Evolutionary conservation across 805 yeast genomes (phyloP).

Genomic region (Ogataea thermomethanolica): DNA sequence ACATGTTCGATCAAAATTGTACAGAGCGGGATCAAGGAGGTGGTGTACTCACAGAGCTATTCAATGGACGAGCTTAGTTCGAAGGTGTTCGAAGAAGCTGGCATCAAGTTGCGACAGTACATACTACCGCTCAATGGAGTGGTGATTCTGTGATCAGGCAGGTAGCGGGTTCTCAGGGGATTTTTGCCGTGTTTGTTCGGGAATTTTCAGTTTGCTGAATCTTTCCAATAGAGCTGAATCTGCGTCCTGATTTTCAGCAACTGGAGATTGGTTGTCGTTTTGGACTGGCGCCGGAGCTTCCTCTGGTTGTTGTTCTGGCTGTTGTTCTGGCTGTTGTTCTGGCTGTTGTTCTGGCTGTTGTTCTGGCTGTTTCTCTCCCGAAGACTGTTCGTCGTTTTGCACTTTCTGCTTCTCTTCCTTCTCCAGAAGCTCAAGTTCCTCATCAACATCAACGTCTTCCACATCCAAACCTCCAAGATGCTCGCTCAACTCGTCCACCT

Average conservation of each 20-base stretch:
- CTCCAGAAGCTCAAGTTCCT: conserved; percentile 18
- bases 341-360: conserved; percentile 8
- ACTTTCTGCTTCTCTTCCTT: conserved; percentile 5
- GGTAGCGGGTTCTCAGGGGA: background rate
- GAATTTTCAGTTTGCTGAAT: conserved; percentile 8
- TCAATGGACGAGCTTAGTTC: conserved; percentile 85
- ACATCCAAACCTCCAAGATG: conserved; percentile 10
- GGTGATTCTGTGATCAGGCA: conserved; percentile 10
- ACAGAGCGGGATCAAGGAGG: conserved; percentile 87
- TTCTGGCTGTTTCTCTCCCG: conserved; percentile 4
- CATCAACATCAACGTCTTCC: conserved; percentile 24
- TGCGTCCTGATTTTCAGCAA: background rate
- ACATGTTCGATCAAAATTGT: conserved; percentile 95
- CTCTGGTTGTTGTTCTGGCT: conserved; percentile 11
- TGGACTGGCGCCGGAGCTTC: background rate
- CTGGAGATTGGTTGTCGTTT: background rate
- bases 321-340: conserved; percentile 8
- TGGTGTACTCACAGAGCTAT: conserved; percentile 88
- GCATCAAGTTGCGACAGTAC: conserved; percentile 65
- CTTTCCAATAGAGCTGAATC: conserved; percentile 9
- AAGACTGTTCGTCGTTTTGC: background rate
- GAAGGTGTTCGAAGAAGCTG: conserved; percentile 68
- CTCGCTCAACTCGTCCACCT: conserved; percentile 18
- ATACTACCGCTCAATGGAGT: conserved; percentile 36
- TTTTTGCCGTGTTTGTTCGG: background rate